These are phyloP conservation scores for Tuber umbilicatum DNA, from an alignment of 495 filamentous ascomycete species.

Conservation along the genomic window DNA sequence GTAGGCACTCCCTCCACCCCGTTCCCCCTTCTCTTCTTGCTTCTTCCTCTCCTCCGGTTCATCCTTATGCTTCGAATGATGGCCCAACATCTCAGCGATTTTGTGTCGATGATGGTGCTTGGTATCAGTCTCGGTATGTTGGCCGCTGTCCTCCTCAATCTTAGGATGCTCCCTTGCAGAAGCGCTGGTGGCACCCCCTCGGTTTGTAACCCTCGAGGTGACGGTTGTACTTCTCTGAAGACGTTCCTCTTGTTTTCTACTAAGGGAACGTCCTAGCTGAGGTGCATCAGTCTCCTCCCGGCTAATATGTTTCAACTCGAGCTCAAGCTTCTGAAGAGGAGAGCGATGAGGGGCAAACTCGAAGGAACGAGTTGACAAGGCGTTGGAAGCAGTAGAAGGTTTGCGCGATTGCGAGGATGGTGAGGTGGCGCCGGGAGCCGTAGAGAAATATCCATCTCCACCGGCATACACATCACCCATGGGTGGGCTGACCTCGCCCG, in stretches of 20 bases:
- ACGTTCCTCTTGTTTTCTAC: constrained; percentile 36
- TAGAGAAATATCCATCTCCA: constrained; percentile 14
- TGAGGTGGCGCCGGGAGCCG: constrained; percentile 10
- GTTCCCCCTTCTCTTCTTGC: constrained; percentile 4
- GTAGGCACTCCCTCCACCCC: constrained; percentile 9
- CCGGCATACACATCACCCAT: neutral
- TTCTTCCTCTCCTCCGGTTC: constrained; percentile 1
- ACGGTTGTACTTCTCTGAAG: constrained; percentile 33
- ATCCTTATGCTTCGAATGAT: constrained; percentile 9
- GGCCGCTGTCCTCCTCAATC: constrained; percentile 2
- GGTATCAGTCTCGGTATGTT: constrained; percentile 2
- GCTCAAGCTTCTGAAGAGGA: constrained; percentile 84
- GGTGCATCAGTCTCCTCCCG: constrained; percentile 76
- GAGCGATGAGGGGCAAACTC: constrained; percentile 50
- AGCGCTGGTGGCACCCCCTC: constrained; percentile 13
- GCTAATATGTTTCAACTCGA: constrained; percentile 76
- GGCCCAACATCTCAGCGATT: constrained; percentile 25
- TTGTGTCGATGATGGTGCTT: constrained; percentile 16
- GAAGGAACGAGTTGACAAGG: constrained; percentile 21
- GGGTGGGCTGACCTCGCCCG: neutral
- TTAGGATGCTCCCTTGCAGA: constrained; percentile 7
- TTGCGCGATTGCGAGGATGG: constrained; percentile 22
- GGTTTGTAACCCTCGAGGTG: constrained; percentile 22
- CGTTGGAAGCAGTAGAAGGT: constrained; percentile 15
- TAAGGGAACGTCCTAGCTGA: constrained; percentile 33